Conservation (phyloP, 176 grass and related monocot species). For the Bonia amplexicaulis region DNA sequence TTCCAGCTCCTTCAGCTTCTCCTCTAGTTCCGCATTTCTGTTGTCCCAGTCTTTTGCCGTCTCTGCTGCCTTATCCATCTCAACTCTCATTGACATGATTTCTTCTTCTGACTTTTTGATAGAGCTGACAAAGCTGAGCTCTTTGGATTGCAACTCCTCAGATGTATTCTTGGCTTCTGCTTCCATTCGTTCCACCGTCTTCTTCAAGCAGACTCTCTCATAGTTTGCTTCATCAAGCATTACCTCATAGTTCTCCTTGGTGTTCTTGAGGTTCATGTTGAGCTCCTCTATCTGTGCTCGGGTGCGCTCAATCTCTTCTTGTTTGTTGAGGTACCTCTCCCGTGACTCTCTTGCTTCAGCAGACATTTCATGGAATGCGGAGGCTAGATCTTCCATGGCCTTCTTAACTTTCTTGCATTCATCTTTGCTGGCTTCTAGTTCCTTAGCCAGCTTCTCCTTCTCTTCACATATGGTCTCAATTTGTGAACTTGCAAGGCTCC, state of each 20-base stretch:
- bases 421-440: conserved; percentile 54
- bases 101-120: conserved; percentile 65
- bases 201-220: conserved; percentile 74
- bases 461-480: conserved; percentile 48
- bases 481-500: conserved; percentile 35
- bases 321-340: conserved; percentile 69
- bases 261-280: conserved; percentile 51
- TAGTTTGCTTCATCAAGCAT: conserved; percentile 86
- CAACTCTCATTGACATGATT: conserved; percentile 38
- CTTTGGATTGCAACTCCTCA: conserved; percentile 65
- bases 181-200: conserved; percentile 68
- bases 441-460: conserved; percentile 47
- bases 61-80: conserved; percentile 46
- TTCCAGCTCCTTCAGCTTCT: conserved; percentile 67
- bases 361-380: conserved; percentile 83
- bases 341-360: conserved; percentile 58
- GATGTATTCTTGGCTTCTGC: conserved; percentile 37
- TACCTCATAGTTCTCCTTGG: conserved; percentile 77
- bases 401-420: conserved; percentile 73
- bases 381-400: conserved; percentile 87
- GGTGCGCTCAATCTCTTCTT: conserved; percentile 57
- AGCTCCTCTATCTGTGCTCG: conserved; percentile 72
- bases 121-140: conserved; percentile 55
- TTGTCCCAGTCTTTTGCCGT: conserved; percentile 45
- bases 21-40: conserved; percentile 44